These are phyloP conservation scores for Ambrosia artemisiifolia DNA, from an alignment of 129 eudicot species.

Conservation along the genomic window DNA sequence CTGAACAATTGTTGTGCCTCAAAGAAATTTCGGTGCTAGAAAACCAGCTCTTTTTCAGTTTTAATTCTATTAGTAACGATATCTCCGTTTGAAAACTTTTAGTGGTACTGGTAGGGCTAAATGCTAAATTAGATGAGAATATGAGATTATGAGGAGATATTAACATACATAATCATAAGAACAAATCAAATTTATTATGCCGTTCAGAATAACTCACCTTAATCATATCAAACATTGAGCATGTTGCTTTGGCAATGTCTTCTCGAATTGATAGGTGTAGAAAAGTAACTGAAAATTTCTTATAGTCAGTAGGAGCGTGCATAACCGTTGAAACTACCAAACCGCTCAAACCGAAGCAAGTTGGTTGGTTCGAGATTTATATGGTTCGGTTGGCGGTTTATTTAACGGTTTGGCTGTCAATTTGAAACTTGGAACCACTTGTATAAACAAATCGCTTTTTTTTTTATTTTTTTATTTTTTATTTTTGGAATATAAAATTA, in stretches of 20 bases:
- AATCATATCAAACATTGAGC: not conserved
- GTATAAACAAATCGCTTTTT: too few relatives aligned
- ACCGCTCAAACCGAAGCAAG: not conserved
- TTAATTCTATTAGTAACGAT: not conserved
- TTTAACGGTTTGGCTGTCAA: not conserved
- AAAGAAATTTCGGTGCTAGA: not conserved
- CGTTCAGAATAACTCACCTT: not conserved
- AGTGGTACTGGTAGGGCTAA: too few relatives aligned
- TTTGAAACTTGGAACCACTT: not conserved
- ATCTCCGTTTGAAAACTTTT: not conserved
- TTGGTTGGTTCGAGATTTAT: not conserved
- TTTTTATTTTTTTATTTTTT: not conserved
- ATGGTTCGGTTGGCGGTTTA: not conserved
- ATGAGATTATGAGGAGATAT: not conserved
- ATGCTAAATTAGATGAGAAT: not conserved
- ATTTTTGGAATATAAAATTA: not conserved
- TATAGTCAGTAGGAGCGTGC: not conserved
- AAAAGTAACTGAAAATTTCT: not conserved
- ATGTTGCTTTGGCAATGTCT: not conserved
- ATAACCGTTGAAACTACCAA: not conserved
- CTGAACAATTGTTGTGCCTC: not conserved
- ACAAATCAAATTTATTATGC: not conserved
- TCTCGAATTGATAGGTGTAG: not conserved
- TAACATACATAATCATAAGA: not conserved
- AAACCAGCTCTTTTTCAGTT: not conserved